These are phyloP conservation scores for Aspergillus caelatus DNA, from an alignment of 2,329 filamentous ascomycete genomes.

Conservation along the genomic window DNA sequence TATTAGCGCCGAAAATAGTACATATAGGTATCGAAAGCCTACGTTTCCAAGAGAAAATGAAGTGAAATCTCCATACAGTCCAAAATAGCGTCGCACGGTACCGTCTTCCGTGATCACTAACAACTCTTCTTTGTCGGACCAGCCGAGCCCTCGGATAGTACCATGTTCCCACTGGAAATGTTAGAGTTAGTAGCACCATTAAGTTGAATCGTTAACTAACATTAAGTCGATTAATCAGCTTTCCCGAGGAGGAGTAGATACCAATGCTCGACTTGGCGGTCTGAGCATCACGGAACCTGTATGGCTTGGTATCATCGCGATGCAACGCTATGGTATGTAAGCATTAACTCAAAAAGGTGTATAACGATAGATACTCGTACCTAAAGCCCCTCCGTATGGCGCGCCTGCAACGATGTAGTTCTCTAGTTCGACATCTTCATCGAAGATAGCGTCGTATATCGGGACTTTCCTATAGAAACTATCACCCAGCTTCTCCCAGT, in stretches of 20 bases:
- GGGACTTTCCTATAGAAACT: conserved; percentile 94
- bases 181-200: not conserved
- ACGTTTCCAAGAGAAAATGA: conserved; percentile 88
- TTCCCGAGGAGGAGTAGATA: conserved; percentile 90
- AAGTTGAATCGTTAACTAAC: conserved; percentile 39
- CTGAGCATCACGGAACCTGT: conserved; percentile 73
- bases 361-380: conserved; percentile 54
- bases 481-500: conserved; percentile 93
- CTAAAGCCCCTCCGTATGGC: conserved; percentile 89
- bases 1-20: conserved; percentile 13
- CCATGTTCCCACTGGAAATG: conserved; percentile 78
- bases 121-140: conserved; percentile 94
- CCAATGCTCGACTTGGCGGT: conserved; percentile 83
- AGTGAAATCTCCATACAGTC: conserved; percentile 91
- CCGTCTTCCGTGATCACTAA: conserved; percentile 88
- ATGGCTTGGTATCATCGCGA: conserved; percentile 83
- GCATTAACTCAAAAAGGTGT: not conserved
- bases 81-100: conserved; percentile 84
- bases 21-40: conserved; percentile 18
- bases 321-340: conserved; percentile 68
- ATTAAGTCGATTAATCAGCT: conserved; percentile 77
- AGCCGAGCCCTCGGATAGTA: conserved; percentile 82
- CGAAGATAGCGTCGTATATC: conserved; percentile 90
- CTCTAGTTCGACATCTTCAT: conserved; percentile 90
- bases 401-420: conserved; percentile 91